Evolutionary conservation across 352 stramenopile species (phyloP).

Genomic region (Globisporangium solare): DNA sequence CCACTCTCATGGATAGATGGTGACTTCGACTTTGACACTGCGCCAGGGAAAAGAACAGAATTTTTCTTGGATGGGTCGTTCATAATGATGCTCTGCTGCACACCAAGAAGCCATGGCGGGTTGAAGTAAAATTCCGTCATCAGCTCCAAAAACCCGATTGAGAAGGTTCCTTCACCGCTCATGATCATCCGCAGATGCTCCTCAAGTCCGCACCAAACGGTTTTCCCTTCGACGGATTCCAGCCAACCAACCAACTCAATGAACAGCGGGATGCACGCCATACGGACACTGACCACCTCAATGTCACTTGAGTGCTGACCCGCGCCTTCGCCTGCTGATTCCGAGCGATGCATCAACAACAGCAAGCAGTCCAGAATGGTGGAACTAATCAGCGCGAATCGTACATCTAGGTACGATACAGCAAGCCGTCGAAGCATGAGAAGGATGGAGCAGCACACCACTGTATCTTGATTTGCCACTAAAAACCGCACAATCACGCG

Average conservation of each 20-base stretch:
- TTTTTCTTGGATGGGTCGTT: conserved; percentile 77
- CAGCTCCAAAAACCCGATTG: conserved; percentile 63
- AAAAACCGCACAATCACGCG: conserved; percentile 60
- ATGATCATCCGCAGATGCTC: conserved; percentile 66
- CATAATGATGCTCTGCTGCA: conserved; percentile 82
- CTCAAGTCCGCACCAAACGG: conserved; percentile 78
- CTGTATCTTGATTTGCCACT: conserved; percentile 44
- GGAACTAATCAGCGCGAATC: conserved; percentile 70
- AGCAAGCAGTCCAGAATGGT: conserved; percentile 72
- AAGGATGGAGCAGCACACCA: conserved; percentile 48
- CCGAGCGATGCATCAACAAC: conserved; percentile 39
- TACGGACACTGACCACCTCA: conserved; percentile 19
- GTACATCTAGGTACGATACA: conserved; percentile 68
- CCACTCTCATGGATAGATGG: conserved; percentile 40
- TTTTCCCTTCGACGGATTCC: conserved; percentile 74
- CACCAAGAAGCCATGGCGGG: conserved; percentile 43
- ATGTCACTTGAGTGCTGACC: neutral
- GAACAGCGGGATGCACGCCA: conserved; percentile 60
- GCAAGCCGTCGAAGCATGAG: conserved; percentile 51
- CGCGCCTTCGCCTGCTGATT: neutral
- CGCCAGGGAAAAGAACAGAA: conserved; percentile 67
- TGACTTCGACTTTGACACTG: conserved; percentile 24
- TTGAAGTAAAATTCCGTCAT: conserved; percentile 88
- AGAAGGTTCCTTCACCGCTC: conserved; percentile 69
- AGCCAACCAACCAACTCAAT: conserved; percentile 80